phyloP scores from a whole-genome alignment of 2,329 filamentous ascomycete species.

The Tolypocladium ophioglossoides region DNA sequence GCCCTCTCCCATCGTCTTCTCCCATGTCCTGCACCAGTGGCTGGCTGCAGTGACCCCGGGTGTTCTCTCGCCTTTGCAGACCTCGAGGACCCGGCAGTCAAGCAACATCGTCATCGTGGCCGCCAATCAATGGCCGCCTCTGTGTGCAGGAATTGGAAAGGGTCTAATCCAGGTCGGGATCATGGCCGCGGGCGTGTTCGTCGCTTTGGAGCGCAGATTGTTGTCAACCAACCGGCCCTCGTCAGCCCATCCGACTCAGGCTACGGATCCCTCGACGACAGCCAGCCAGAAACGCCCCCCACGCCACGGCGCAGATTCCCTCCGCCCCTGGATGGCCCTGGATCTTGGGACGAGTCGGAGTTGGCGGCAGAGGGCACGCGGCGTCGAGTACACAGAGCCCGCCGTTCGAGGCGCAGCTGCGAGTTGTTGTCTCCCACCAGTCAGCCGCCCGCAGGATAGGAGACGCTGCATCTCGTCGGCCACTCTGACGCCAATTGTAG shows the following conservation, averaged over 20 bases:
- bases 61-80: neutral
- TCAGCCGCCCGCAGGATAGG: neutral
- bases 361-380: neutral
- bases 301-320: neutral
- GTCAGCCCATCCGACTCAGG: conserved; percentile 16
- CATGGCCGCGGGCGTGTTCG: neutral
- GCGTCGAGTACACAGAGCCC: neutral
- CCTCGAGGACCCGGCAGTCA: neutral
- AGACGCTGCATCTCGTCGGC: neutral
- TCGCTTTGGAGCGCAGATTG: neutral
- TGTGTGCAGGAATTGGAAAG: neutral
- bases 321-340: conserved; percentile 3
- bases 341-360: conserved; percentile 1
- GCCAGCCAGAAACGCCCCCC: neutral
- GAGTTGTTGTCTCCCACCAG: neutral
- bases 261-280: conserved; percentile 16
- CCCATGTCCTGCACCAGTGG: neutral
- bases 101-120: neutral
- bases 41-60: neutral
- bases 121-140: neutral
- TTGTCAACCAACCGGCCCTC: neutral
- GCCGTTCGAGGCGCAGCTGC: neutral
- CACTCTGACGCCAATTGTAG: neutral
- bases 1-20: neutral
- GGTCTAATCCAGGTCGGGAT: neutral